Evolutionary conservation across 1,284 basidiomycete species (phyloP).

Genomic region (Trichosporon inkin): DNA sequence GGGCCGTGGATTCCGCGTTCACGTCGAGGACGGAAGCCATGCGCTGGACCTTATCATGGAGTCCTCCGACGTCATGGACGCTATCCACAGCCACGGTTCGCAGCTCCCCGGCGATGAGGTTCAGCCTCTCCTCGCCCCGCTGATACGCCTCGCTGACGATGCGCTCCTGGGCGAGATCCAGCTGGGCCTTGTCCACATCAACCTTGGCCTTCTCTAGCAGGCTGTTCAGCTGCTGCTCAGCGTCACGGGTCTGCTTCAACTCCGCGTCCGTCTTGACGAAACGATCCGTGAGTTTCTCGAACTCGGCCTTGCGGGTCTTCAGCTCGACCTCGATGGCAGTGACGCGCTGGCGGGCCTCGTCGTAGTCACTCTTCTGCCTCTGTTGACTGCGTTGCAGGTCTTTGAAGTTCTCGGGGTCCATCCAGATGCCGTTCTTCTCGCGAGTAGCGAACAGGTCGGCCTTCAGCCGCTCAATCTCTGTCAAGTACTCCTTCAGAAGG

Average conservation of each 20-base stretch:
- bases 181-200: conserved; percentile 59
- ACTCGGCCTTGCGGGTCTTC: conserved; percentile 75
- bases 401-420: conserved; percentile 82
- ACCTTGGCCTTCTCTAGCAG: conserved; percentile 58
- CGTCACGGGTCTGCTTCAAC: conserved; percentile 55
- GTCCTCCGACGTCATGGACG: conserved; percentile 64
- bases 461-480: conserved; percentile 92
- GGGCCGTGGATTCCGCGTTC: conserved; percentile 64
- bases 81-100: conserved; percentile 65
- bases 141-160: conserved; percentile 71
- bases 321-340: conserved; percentile 79
- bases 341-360: conserved; percentile 75
- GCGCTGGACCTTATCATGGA: conserved; percentile 81
- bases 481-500: conserved; percentile 88
- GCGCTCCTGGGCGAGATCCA: conserved; percentile 68
- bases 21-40: conserved; percentile 63
- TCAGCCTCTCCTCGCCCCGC: conserved; percentile 65
- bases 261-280: conserved; percentile 71
- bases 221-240: conserved; percentile 58
- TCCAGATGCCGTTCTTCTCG: conserved; percentile 91
- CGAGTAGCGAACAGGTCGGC: conserved; percentile 78
- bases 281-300: conserved; percentile 75
- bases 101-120: conserved; percentile 66
- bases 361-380: conserved; percentile 65
- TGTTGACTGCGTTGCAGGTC: conserved; percentile 76